phyloP scores from a whole-genome alignment of 202 grass and related monocot genomes.

The Elaeis oleifera region DNA sequence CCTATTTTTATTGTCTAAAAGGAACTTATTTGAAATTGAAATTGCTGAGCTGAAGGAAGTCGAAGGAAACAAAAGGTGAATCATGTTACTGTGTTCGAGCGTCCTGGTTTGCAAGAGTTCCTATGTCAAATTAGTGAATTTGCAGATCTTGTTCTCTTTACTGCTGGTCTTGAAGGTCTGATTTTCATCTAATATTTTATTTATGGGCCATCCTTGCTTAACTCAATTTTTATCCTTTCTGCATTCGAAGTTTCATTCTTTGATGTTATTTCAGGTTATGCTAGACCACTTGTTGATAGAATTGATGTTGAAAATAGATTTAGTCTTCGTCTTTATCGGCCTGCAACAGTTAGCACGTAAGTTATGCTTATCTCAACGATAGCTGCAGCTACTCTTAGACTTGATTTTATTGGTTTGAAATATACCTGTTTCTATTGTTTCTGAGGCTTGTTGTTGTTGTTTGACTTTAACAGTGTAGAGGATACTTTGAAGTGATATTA shows the following conservation, averaged over 20 bases:
- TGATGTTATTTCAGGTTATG: slow-evolving; percentile 60
- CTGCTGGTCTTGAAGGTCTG: slow-evolving; percentile 95
- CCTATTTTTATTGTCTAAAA: neutral
- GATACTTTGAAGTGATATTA: too few relatives aligned
- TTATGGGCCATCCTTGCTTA: neutral
- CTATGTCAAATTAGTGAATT: slow-evolving; percentile 82
- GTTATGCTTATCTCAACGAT: slow-evolving; percentile 20
- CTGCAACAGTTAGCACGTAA: slow-evolving; percentile 95
- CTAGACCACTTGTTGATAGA: slow-evolving; percentile 89
- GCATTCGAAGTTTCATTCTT: too few relatives aligned
- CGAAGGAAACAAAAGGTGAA: slow-evolving; percentile 82
- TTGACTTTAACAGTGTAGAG: too few relatives aligned
- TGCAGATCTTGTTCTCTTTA: slow-evolving; percentile 96
- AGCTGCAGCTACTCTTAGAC: neutral
- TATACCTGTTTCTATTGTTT: too few relatives aligned
- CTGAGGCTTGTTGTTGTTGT: too few relatives aligned
- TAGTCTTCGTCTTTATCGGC: slow-evolving; percentile 74
- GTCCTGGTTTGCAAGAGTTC: slow-evolving; percentile 94
- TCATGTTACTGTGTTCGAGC: slow-evolving; percentile 98
- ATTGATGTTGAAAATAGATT: slow-evolving; percentile 86
- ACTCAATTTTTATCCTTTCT: too few relatives aligned
- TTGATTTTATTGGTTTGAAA: too few relatives aligned
- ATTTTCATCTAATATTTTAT: slow-evolving; percentile 15
- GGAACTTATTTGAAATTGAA: slow-evolving; percentile 5
- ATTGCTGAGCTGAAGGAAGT: slow-evolving; percentile 41